Percentiles rank a stretch among this genome's conserved stretches.
Conservation (phyloP, 164 flowering plant species). For the Tinospora cordifolia region DNA sequence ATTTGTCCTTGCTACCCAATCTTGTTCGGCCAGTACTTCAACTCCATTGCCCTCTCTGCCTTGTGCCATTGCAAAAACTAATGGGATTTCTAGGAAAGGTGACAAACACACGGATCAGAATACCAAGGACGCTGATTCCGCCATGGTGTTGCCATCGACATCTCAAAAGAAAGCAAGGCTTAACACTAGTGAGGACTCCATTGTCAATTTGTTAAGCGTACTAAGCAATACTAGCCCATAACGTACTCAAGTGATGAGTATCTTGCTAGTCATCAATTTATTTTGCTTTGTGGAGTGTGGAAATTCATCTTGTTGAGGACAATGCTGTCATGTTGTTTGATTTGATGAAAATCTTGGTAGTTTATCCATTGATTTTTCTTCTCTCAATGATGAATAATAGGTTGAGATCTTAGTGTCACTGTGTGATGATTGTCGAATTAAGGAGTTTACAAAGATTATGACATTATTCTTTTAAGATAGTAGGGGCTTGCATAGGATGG, state of each 20-base stretch:
- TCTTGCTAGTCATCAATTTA: too few species aligned
- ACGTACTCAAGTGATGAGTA: background rate
- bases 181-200: background rate
- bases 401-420: too few species aligned
- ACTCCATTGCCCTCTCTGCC: background rate
- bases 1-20: slow-evolving; percentile 11
- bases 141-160: background rate
- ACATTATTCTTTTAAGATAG: too few species aligned
- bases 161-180: slow-evolving; percentile 10
- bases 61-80: background rate
- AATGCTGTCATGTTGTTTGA: too few species aligned
- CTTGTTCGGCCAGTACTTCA: background rate
- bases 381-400: too few species aligned
- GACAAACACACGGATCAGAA: background rate
- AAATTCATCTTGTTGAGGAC: too few species aligned
- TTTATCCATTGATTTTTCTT: too few species aligned
- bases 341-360: too few species aligned
- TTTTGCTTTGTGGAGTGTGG: too few species aligned
- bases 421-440: too few species aligned
- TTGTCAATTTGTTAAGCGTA: background rate
- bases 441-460: too few species aligned
- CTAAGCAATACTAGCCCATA: background rate
- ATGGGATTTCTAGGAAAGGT: background rate
- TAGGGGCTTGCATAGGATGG: too few species aligned
- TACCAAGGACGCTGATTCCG: background rate